Conservation (phyloP, 192 early-diverging fungal genomes). For the Entomortierella parvispora region DNA sequence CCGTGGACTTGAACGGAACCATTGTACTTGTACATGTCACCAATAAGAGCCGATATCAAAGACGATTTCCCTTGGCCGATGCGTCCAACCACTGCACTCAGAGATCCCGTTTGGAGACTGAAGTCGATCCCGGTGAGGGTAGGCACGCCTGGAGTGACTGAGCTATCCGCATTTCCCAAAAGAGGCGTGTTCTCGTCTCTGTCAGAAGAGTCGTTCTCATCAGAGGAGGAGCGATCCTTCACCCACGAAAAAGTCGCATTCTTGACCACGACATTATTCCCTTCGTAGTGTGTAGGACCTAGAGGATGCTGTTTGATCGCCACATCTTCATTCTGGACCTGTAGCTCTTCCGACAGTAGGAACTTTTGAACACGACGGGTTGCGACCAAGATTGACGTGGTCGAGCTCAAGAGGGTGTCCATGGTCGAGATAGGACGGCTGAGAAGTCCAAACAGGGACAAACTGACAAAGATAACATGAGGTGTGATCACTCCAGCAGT, state of each 20-base stretch:
- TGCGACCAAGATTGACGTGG: conserved; percentile 66
- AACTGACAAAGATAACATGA: conserved; percentile 34
- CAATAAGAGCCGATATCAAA: conserved; percentile 64
- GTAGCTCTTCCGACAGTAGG: conserved; percentile 44
- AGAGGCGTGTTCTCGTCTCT: conserved; percentile 18
- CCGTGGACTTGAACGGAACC: conserved; percentile 73
- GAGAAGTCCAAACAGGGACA: conserved; percentile 39
- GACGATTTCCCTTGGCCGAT: conserved; percentile 66
- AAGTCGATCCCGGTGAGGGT: conserved; percentile 47
- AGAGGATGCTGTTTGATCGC: not conserved
- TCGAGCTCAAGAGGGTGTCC: conserved; percentile 58
- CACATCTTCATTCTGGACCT: not conserved
- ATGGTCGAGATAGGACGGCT: conserved; percentile 31
- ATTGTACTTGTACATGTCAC: conserved; percentile 81
- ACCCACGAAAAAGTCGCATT: conserved; percentile 27
- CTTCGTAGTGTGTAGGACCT: not conserved
- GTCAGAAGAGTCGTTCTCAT: not conserved
- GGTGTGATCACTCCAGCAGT: conserved; percentile 34
- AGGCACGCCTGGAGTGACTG: not conserved
- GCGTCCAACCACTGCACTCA: conserved; percentile 35
- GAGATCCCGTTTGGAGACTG: conserved; percentile 25
- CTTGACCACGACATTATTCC: not conserved
- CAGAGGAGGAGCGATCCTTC: not conserved
- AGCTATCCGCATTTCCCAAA: not conserved
- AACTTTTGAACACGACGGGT: conserved; percentile 63